A percentile compares a stretch with the other conserved stretches of the same genome.
These are phyloP conservation scores for Cadophora sp. DNA, from an alignment of 2,329 filamentous ascomycete species.

Conservation along the genomic window DNA sequence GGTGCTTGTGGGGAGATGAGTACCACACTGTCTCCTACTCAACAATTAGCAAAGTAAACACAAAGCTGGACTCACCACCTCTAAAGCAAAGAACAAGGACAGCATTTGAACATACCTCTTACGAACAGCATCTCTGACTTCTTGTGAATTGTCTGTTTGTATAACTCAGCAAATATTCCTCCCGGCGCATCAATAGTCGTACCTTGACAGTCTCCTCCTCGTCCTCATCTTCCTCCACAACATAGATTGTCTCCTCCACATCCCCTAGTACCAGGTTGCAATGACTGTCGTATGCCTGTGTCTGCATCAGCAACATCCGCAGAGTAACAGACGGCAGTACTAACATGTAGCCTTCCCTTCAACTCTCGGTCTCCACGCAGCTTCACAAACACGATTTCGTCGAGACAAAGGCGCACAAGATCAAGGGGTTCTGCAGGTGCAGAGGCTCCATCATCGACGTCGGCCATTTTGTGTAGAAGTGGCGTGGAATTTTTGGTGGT, in stretches of 20 bases:
- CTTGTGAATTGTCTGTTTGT: constrained; percentile 82
- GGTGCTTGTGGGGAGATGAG: constrained; percentile 65
- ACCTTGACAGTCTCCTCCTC: constrained; percentile 81
- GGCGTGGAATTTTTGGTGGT: constrained; percentile 13
- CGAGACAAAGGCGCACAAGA: constrained; percentile 90
- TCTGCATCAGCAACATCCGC: constrained; percentile 30
- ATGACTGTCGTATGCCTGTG: constrained; percentile 95
- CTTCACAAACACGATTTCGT: constrained; percentile 98
- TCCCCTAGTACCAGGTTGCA: constrained; percentile 97
- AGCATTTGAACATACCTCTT: constrained; percentile 67
- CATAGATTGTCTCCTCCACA: constrained; percentile 96
- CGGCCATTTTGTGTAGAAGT: constrained; percentile 69
- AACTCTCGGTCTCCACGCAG: constrained; percentile 93
- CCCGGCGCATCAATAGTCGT: constrained; percentile 36
- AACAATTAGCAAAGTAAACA: constrained; percentile 30
- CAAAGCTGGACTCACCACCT: background rate
- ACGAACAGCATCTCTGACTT: constrained; percentile 99
- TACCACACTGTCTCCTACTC: constrained; percentile 73
- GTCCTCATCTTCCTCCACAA: constrained; percentile 86
- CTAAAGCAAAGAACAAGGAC: background rate
- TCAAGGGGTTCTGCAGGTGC: constrained; percentile 89
- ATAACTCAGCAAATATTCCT: constrained; percentile 12
- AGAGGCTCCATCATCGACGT: constrained; percentile 74
- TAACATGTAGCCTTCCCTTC: constrained; percentile 91
- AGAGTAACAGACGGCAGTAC: constrained; percentile 45